These are phyloP conservation scores for Plasmodium falciparum DNA, from an alignment of 169 alveolate species.

Conservation along the genomic window DNA sequence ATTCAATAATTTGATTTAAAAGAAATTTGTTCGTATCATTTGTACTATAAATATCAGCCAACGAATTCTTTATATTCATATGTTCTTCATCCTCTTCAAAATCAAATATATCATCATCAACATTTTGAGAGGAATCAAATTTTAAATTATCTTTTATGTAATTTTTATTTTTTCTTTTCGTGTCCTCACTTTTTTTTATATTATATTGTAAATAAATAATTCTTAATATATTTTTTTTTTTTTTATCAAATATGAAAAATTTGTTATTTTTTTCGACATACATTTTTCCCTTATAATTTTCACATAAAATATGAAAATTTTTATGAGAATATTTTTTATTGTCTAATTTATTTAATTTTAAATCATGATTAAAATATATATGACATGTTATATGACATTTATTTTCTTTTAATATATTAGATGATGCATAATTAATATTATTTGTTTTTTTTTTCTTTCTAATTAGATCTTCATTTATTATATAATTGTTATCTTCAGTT, in stretches of 20 bases:
- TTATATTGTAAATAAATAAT: constrained; percentile 27
- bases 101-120: constrained; percentile 7
- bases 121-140: not conserved
- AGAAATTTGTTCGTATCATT: constrained; percentile 8
- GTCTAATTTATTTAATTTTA: too few species aligned
- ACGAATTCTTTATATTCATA: constrained; percentile 32
- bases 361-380: too few species aligned
- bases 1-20: constrained; percentile 34
- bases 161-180: not conserved
- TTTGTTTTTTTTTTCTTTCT: too few species aligned
- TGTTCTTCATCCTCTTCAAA: constrained; percentile 67
- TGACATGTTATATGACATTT: too few species aligned
- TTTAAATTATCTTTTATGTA: not conserved
- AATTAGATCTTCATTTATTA: too few species aligned
- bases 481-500: too few species aligned
- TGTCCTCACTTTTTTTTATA: not conserved
- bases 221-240: constrained; percentile 19
- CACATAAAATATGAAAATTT: constrained; percentile 27
- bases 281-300: constrained; percentile 32
- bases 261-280: constrained; percentile 44
- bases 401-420: too few species aligned
- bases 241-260: constrained; percentile 34
- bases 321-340: too few species aligned
- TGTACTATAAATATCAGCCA: constrained; percentile 18
- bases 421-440: too few species aligned